Percentiles rank a stretch among this genome's conserved stretches.
Conservation (phyloP, 2,329 filamentous ascomycete genomes). For the Arthrinium phaeospermum region DNA sequence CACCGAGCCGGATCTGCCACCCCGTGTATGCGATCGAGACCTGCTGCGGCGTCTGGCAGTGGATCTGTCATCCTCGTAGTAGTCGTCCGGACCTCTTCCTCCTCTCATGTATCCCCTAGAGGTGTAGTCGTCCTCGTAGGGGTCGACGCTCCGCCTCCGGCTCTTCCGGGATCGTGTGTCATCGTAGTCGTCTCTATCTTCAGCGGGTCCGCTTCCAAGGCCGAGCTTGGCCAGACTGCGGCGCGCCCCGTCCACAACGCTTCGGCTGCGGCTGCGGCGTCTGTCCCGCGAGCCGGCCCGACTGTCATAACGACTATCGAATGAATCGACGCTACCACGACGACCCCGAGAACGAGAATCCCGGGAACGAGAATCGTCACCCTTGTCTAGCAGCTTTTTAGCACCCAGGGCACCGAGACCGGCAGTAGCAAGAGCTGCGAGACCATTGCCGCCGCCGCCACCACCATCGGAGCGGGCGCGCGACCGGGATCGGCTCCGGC, state of each 20-base stretch:
- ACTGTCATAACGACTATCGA: conserved; percentile 49
- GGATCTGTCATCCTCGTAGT: conserved; percentile 55
- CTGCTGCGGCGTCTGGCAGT: conserved; percentile 44
- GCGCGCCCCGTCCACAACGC: conserved; percentile 67
- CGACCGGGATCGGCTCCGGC: conserved; percentile 73
- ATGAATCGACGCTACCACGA: conserved; percentile 53
- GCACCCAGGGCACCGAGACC: conserved; percentile 65
- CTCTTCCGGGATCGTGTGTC: conserved; percentile 43
- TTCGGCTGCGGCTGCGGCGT: conserved; percentile 64
- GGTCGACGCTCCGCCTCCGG: conserved; percentile 42
- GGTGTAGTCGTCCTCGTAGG: conserved; percentile 39
- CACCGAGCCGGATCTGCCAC: conserved; percentile 51
- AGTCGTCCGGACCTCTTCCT: conserved; percentile 43
- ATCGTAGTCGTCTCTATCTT: conserved; percentile 51
- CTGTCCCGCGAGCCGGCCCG: conserved; percentile 43
- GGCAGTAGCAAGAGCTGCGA: conserved; percentile 68
- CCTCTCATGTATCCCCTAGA: conserved; percentile 44
- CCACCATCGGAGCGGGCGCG: conserved; percentile 63
- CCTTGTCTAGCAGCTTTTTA: conserved; percentile 61
- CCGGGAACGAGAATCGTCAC: conserved; percentile 48
- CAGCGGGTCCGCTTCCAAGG: conserved; percentile 56
- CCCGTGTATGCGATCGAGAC: conserved; percentile 42
- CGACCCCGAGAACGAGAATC: conserved; percentile 53
- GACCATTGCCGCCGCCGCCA: conserved; percentile 52
- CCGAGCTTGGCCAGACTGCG: conserved; percentile 67